Evolutionary conservation across 2,329 filamentous ascomycete species (phyloP), one percentile per base, ranked within the genome.

Genomic region (Ceratocystis colombiana): DNA sequence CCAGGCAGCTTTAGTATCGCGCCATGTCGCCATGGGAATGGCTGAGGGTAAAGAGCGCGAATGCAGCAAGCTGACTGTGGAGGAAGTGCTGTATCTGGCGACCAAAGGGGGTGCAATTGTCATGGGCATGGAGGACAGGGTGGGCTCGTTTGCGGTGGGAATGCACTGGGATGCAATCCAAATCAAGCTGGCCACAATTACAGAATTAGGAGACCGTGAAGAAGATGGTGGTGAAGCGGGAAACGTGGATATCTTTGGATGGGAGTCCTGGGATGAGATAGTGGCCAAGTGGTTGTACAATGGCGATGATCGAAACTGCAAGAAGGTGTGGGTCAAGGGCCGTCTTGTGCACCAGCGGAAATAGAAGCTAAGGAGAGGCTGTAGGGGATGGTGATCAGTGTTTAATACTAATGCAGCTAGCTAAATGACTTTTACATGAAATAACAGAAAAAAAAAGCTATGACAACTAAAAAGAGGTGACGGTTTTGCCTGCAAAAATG

Each of bases 201-300:
- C 77, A 0, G 76, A 76, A 4, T 75, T 77, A 2, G 79, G 78
- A 0, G 70, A 68, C 50, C 72, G 69, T 3, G 70, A 69, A 10
- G 70, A 69, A 2, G 70, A 62, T n/a, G 53, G 70, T 3, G 71
- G 70, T 1, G 78, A 80, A 2, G 76, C 77, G 1, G 86, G 87
- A 0, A 85, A 86, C 61, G 90, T 96, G 0, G 91, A 96, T 75
- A 75, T 96, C 0, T 99, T 96, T 78, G 92, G 91, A 0, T 90
- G 87, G 83, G 93, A 97, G 80, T 83, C 73, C n/a, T 95, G 89
- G 90, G 84, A 88, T 48, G 90, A 97, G 72, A 84, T 80, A 72
- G 77, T 97, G 10, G 89, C 90, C 64, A 99, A 99, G 79, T 99
- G 94, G 94, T 79, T 97, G 68, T 99, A 89, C 76, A 88, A 84